Percentiles rank a stretch among this genome's conserved stretches.
phyloP scores from a whole-genome alignment of 192 early-diverging fungal species.

The Linderina pennispora region DNA sequence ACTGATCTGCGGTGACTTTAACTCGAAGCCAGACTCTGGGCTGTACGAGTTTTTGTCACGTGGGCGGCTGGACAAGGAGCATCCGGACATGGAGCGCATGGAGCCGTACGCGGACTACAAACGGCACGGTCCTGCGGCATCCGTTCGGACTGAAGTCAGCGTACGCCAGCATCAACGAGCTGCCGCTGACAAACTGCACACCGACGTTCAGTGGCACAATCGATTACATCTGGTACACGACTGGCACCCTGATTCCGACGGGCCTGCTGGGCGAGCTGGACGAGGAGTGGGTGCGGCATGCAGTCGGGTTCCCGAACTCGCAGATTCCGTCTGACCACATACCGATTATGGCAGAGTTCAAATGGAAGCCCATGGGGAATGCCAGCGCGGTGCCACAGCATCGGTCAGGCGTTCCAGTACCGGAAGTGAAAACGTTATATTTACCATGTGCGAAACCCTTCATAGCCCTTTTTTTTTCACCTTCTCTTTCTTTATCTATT shows the following conservation, averaged over 20 bases:
- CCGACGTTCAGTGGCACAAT: slow-evolving; percentile 82
- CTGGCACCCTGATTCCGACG: slow-evolving; percentile 64
- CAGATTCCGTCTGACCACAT: slow-evolving; percentile 84
- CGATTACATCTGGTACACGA: slow-evolving; percentile 93
- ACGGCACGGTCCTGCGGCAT: slow-evolving; percentile 75
- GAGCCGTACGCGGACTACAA: slow-evolving; percentile 80
- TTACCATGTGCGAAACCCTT: too few relatives aligned
- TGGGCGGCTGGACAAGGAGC: slow-evolving; percentile 71
- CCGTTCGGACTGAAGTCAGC: slow-evolving; percentile 75
- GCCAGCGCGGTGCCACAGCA: slow-evolving; percentile 4
- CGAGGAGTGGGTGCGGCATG: slow-evolving; percentile 63
- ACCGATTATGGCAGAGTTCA: slow-evolving; percentile 68
- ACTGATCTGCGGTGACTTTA: slow-evolving; percentile 92
- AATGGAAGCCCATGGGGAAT: slow-evolving; percentile 44
- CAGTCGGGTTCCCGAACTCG: slow-evolving; percentile 90
- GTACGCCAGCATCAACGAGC: slow-evolving; percentile 64
- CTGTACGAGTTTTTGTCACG: slow-evolving; percentile 86
- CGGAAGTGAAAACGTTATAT: slow-evolving; percentile 18
- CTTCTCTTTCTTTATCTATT: slow-evolving; percentile 12
- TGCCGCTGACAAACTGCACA: slow-evolving; percentile 91
- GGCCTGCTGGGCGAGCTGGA: slow-evolving; percentile 82
- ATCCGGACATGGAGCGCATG: slow-evolving; percentile 75
- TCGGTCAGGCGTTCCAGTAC: slow-evolving; percentile 36
- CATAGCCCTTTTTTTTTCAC: slow-evolving; percentile 4
- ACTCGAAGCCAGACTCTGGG: slow-evolving; percentile 82